Evolutionary conservation across 495 filamentous ascomycete genomes (phyloP).

Genomic region (Podospora australis): DNA sequence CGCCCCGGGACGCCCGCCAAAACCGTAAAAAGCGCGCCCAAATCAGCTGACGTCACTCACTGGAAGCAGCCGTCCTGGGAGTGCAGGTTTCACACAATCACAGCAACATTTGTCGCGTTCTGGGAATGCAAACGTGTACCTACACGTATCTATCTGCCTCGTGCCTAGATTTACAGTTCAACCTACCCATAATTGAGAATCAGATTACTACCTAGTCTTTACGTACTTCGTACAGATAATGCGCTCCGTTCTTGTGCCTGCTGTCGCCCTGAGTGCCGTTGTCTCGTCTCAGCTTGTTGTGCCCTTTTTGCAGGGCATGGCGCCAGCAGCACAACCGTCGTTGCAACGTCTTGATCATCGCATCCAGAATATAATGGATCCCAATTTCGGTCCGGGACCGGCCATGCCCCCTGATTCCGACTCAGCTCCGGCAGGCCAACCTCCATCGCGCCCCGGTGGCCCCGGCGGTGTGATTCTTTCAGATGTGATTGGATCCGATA

Average conservation of each 20-base stretch:
- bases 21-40: too few relatives aligned
- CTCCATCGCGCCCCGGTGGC: constrained; percentile 33
- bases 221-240: too few relatives aligned
- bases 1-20: too few relatives aligned
- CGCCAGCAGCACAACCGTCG: not conserved
- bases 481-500: constrained; percentile 79
- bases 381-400: constrained; percentile 28
- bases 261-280: constrained; percentile 15
- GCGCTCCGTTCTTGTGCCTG: constrained; percentile 11
- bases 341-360: constrained; percentile 9
- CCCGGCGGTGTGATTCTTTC: constrained; percentile 55
- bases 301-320: constrained; percentile 14
- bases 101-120: too few relatives aligned
- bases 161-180: too few relatives aligned
- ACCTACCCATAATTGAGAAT: too few relatives aligned
- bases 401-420: constrained; percentile 26
- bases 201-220: too few relatives aligned
- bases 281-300: constrained; percentile 24
- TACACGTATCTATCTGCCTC: too few relatives aligned
- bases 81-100: too few relatives aligned
- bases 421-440: constrained; percentile 28
- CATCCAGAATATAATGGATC: constrained; percentile 35
- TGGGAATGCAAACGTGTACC: too few relatives aligned
- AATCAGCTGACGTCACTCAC: constrained; percentile 1
- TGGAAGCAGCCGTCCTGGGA: too few relatives aligned